phyloP scores from a whole-genome alignment of 148 eudicot species.

The Vaccinium vitisidaea region DNA sequence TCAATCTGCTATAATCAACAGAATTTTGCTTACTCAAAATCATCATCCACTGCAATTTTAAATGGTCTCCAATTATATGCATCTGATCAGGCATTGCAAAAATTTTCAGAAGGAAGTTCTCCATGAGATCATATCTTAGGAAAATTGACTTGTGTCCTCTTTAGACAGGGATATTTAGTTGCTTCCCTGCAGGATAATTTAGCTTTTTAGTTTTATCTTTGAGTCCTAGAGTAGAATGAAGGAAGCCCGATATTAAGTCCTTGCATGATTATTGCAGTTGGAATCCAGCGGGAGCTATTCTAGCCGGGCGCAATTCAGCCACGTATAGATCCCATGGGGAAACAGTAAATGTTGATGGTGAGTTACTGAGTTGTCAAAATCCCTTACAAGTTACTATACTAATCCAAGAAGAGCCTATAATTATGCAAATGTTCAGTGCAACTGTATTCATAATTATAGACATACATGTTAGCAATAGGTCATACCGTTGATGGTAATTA shows the following conservation, averaged over 20 bases:
- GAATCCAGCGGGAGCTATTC: slow-evolving; percentile 96
- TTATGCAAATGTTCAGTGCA: background rate
- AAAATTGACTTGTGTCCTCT: slow-evolving; percentile 11
- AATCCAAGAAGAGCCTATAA: slow-evolving; percentile 7
- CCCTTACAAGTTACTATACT: background rate
- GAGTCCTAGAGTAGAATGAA: slow-evolving; percentile 5
- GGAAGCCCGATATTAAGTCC: background rate
- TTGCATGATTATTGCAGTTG: slow-evolving; percentile 48
- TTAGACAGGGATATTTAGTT: background rate
- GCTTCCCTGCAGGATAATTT: background rate
- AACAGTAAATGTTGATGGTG: slow-evolving; percentile 71
- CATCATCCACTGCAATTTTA: background rate
- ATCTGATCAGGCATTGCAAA: background rate
- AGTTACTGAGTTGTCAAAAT: slow-evolving; percentile 46
- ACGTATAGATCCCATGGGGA: slow-evolving; percentile 65
- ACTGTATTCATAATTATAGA: background rate
- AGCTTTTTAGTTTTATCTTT: background rate
- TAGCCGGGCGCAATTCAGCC: slow-evolving; percentile 94
- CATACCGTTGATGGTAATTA: background rate
- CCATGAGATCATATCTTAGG: background rate
- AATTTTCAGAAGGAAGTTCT: background rate
- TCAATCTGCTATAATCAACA: background rate
- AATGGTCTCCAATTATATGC: background rate
- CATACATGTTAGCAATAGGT: background rate
- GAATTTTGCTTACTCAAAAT: background rate